A percentile compares a stretch with the other conserved stretches of the same genome.
These are phyloP conservation scores for Termitomyces titanicus DNA, from an alignment of 768 basidiomycete genomes.

Conservation along the genomic window DNA sequence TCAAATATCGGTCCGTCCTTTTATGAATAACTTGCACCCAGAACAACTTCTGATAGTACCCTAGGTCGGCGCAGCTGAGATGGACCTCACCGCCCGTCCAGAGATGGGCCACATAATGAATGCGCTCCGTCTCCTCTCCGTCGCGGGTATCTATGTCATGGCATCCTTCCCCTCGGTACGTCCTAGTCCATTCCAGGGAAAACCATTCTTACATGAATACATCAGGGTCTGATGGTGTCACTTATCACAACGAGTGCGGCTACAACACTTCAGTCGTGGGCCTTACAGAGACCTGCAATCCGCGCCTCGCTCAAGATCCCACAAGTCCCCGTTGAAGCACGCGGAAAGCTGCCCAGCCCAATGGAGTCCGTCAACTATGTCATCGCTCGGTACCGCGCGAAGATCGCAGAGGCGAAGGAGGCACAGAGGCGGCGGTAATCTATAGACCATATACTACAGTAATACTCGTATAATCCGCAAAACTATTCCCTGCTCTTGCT, in stretches of 20 bases:
- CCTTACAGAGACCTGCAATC: constrained; percentile 40
- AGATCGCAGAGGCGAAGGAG: constrained; percentile 19
- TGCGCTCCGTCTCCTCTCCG: constrained; percentile 52
- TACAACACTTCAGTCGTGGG: constrained; percentile 47
- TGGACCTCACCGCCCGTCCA: constrained; percentile 50
- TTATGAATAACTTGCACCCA: background rate
- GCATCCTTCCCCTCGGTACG: constrained; percentile 63
- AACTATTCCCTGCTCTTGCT: background rate
- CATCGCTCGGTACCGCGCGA: constrained; percentile 19
- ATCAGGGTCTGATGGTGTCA: constrained; percentile 39
- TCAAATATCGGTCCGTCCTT: constrained; percentile 60
- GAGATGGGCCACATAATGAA: constrained; percentile 68
- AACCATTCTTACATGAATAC: background rate
- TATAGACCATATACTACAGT: constrained; percentile 6
- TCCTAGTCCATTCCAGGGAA: constrained; percentile 7
- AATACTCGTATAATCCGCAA: constrained; percentile 5
- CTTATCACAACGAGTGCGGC: constrained; percentile 36
- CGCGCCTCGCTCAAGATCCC: constrained; percentile 38
- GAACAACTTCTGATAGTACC: background rate
- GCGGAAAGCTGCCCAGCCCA: constrained; percentile 29
- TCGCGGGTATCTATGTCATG: constrained; percentile 46
- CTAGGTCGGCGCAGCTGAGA: constrained; percentile 47
- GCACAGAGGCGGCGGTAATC: constrained; percentile 14
- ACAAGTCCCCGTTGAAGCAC: constrained; percentile 22
- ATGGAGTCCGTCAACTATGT: constrained; percentile 19